Conservation (phyloP, 2,329 filamentous ascomycete species). For the Rhynchosporium secalis region DNA sequence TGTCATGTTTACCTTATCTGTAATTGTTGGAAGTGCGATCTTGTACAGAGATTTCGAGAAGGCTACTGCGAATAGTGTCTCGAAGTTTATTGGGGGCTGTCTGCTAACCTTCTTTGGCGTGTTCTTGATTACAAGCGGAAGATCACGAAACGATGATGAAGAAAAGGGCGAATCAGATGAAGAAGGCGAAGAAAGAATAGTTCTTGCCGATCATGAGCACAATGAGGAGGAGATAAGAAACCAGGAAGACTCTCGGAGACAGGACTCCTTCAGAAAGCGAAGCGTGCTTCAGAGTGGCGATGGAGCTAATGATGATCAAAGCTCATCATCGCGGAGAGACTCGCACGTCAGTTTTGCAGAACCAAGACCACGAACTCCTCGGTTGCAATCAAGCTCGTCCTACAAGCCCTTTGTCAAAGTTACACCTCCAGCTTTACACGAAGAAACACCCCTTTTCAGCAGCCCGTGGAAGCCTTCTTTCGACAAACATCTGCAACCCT, state of each 20-base stretch:
- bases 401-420: conserved; percentile 27
- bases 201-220: conserved; percentile 54
- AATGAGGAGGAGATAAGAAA: conserved; percentile 22
- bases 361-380: conserved; percentile 30
- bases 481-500: conserved; percentile 28
- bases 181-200: conserved; percentile 64
- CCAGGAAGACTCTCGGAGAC: conserved; percentile 20
- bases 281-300: conserved; percentile 27
- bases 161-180: conserved; percentile 61
- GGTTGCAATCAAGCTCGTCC: conserved; percentile 31
- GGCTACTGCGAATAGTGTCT: conserved; percentile 68
- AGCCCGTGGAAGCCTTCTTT: conserved; percentile 35
- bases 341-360: conserved; percentile 37
- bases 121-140: conserved; percentile 92
- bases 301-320: conserved; percentile 24
- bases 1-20: conserved; percentile 91
- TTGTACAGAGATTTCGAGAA: conserved; percentile 94
- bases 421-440: conserved; percentile 20
- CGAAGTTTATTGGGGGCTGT: conserved; percentile 88
- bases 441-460: conserved; percentile 32
- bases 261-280: conserved; percentile 20
- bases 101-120: conserved; percentile 92
- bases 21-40: conserved; percentile 90
- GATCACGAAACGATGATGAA: conserved; percentile 62
- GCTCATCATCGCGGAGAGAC: conserved; percentile 24